phyloP scores from a whole-genome alignment of 1,284 basidiomycete species.

The Mycena sp. region DNA sequence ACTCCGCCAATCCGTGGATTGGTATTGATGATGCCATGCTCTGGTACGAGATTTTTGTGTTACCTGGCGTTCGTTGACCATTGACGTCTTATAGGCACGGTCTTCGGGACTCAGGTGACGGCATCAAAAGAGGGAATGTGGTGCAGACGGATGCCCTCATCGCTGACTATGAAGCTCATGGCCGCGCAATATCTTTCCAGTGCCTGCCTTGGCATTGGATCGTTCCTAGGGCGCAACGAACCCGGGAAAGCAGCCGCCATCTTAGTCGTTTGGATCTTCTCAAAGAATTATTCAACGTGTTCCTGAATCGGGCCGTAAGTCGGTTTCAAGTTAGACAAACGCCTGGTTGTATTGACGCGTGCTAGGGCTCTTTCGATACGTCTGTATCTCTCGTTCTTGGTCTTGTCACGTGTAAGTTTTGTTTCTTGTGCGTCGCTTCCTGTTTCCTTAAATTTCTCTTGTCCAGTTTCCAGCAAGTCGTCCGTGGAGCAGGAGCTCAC shows the following conservation, averaged over 20 bases:
- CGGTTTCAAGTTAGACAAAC: neutral
- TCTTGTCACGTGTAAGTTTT: slow-evolving; percentile 32
- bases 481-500: slow-evolving; percentile 34
- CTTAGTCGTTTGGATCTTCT: slow-evolving; percentile 36
- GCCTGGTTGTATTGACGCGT: neutral
- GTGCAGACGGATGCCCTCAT: neutral
- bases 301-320: slow-evolving; percentile 39
- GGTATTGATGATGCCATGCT: slow-evolving; percentile 6
- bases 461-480: slow-evolving; percentile 34
- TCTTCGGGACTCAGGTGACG: slow-evolving; percentile 1
- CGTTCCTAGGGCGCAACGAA: neutral
- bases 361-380: slow-evolving; percentile 40
- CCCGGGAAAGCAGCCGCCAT: slow-evolving; percentile 30
- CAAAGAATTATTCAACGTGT: slow-evolving; percentile 39
- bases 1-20: slow-evolving; percentile 13
- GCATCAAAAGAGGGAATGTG: neutral
- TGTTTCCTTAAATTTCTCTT: neutral
- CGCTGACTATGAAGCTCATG: neutral
- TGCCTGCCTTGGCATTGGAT: neutral
- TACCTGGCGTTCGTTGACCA: too few species aligned
- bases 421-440: neutral
- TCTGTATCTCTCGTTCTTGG: slow-evolving; percentile 38
- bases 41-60: neutral
- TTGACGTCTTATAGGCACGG: slow-evolving; percentile 9
- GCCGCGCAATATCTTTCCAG: neutral